These are phyloP conservation scores for Pseudophaeomoniella oleicola DNA, from an alignment of 2,329 filamentous ascomycete species.

Conservation along the genomic window DNA sequence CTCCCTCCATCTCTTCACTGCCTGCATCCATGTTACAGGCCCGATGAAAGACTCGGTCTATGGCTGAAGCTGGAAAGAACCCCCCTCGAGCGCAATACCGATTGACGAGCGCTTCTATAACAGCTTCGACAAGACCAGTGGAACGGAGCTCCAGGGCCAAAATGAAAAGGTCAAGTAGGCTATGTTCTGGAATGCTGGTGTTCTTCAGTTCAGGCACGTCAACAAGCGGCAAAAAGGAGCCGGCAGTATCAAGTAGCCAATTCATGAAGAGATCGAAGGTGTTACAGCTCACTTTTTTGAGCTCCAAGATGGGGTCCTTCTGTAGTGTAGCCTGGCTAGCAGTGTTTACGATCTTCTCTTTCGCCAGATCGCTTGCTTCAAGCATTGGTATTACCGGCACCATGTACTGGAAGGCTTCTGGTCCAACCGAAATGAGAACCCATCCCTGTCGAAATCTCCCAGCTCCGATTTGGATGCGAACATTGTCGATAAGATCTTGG, in stretches of 20 bases:
- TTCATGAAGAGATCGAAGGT: constrained; percentile 2
- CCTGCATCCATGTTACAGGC: background rate
- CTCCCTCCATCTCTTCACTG: background rate
- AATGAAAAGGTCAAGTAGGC: background rate
- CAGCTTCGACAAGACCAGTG: background rate
- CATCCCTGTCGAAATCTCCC: background rate
- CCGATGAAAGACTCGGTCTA: background rate
- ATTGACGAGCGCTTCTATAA: background rate
- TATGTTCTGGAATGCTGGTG: background rate
- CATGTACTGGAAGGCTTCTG: background rate
- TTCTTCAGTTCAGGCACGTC: background rate
- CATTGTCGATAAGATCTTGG: constrained; percentile 5
- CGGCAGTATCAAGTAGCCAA: background rate
- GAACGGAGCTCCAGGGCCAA: background rate
- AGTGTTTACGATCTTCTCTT: background rate
- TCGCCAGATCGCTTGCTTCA: background rate
- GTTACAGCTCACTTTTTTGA: background rate
- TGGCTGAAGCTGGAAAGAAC: background rate
- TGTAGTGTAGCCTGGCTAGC: no score
- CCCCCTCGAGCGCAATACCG: background rate
- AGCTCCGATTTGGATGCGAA: background rate
- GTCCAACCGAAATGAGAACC: background rate
- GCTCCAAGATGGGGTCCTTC: background rate
- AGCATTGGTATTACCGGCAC: background rate
- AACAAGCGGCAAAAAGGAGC: background rate